Base-by-base conservation (phyloP, 345 rosid species). In the Euphorbia tirucalli region DNA sequence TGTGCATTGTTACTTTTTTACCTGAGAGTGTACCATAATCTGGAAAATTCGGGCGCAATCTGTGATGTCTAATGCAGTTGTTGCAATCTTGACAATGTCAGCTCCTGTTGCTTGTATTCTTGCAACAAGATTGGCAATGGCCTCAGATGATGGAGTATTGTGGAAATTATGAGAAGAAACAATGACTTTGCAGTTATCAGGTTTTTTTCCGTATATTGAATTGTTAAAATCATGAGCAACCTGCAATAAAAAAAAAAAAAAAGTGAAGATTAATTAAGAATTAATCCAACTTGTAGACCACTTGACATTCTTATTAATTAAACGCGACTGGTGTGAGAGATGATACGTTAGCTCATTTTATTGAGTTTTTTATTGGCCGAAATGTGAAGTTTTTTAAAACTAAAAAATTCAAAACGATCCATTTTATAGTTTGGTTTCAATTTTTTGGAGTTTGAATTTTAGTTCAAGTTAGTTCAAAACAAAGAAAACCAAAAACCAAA, bases 101-200 rank as follows among this genome's bases (percentile, higher is more conserved):
- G 89, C 92, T 50, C 92, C 85, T 0, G 86, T 79, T 9, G 88
- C 87, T 71, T 84, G 90, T 66, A 86, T 88, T 57, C 43, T 78
- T 11, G 86, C 88, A 16, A 78, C 86, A 37, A 86, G 88, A 70
- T 83, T 74, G 27, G 87, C 85, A 32, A 88, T 65, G 41, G 85
- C 87, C 74, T 86, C 87, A 4, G 75, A 74, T 2, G 87, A 83
- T 41, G 88, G 88, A 25, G 88, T 86, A 25, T 70, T 74, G 54
- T 81, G 74, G 49, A 79, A 84, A 71, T 86, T 84, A 81, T 88
- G 89, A 27, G 89, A 86, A 39, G 92, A 88, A 78, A 86, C 87
- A 18, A 88, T 86, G 68, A 86, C 79, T 65, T 77, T 83, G 61
- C 70, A 76, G 28, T 83, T 83, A 61, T 74, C 88, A 61, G 82